These are phyloP conservation scores for Claviceps africana DNA, from an alignment of 2,329 filamentous ascomycete species.

Conservation along the genomic window DNA sequence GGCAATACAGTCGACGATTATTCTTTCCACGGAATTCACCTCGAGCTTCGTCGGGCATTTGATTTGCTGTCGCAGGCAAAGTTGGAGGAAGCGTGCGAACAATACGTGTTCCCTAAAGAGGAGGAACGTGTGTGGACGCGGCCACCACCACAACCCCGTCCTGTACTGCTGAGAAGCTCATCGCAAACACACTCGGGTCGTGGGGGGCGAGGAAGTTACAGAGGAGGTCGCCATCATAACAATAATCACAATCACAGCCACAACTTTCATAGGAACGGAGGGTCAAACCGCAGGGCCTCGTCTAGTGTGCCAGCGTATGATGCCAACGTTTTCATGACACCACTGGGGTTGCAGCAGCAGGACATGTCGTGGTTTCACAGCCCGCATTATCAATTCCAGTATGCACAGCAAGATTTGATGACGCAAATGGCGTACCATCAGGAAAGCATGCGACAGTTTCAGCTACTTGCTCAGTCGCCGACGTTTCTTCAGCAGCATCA, in stretches of 20 bases:
- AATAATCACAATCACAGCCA: conserved; percentile 27
- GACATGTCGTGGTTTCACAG: conserved; percentile 37
- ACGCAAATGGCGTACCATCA: conserved; percentile 27
- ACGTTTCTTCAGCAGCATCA: conserved; percentile 24
- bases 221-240: conserved; percentile 33
- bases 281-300: conserved; percentile 36
- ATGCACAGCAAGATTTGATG: conserved; percentile 25
- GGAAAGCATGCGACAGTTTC: conserved; percentile 21
- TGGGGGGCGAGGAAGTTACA: conserved; percentile 33
- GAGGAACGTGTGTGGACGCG: conserved; percentile 51
- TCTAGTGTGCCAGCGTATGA: conserved; percentile 38
- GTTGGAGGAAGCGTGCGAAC: conserved; percentile 70
- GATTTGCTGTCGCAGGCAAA: conserved; percentile 66
- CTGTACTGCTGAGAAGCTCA: conserved; percentile 44
- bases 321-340: conserved; percentile 30
- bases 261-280: conserved; percentile 18
- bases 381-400: conserved; percentile 26
- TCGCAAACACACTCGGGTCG: conserved; percentile 42
- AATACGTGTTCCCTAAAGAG: conserved; percentile 77
- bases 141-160: conserved; percentile 38
- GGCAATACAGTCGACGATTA: conserved; percentile 95
- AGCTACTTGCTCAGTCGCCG: conserved; percentile 22
- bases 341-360: conserved; percentile 29
- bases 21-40: conserved; percentile 79
- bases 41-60: conserved; percentile 81